Conservation (phyloP, 768 basidiomycete species). For the Thelephora aurantiotincta region DNA sequence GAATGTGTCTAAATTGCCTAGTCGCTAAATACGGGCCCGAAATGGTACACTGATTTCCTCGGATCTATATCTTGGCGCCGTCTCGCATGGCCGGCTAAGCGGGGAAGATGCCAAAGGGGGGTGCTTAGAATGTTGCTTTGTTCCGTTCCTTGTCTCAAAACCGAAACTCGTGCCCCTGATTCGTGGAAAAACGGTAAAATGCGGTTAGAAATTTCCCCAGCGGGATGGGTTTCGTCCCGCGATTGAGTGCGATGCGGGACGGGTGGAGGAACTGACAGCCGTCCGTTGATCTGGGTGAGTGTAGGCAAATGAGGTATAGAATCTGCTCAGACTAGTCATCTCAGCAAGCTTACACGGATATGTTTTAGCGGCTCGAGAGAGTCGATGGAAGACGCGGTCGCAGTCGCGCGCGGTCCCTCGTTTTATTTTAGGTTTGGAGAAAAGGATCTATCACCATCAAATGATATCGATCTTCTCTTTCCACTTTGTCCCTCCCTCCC, state of each 20-base stretch:
- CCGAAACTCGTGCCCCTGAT: conserved; percentile 4
- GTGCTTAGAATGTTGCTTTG: conserved; percentile 3
- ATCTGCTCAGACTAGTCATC: no score
- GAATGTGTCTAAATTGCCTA: background rate
- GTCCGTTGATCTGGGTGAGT: no score
- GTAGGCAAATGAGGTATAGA: no score
- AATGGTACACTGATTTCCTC: conserved; percentile 2
- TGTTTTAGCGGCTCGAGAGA: no score
- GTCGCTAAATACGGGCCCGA: background rate
- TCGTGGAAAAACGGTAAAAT: background rate
- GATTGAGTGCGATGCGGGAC: no score
- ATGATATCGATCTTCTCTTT: background rate
- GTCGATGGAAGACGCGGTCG: no score
- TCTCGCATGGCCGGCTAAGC: conserved; percentile 1
- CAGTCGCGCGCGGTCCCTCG: no score
- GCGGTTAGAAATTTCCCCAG: background rate
- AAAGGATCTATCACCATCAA: background rate
- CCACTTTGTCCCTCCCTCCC: background rate
- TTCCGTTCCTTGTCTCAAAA: background rate
- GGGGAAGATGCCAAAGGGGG: background rate
- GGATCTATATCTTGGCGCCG: conserved; percentile 4
- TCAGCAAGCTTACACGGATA: no score
- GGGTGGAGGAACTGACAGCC: no score
- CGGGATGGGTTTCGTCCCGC: no score
- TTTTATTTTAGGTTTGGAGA: no score